These are phyloP conservation scores for Cicer pinnatifidum DNA, from an alignment of 306 rosid species.

Conservation along the genomic window DNA sequence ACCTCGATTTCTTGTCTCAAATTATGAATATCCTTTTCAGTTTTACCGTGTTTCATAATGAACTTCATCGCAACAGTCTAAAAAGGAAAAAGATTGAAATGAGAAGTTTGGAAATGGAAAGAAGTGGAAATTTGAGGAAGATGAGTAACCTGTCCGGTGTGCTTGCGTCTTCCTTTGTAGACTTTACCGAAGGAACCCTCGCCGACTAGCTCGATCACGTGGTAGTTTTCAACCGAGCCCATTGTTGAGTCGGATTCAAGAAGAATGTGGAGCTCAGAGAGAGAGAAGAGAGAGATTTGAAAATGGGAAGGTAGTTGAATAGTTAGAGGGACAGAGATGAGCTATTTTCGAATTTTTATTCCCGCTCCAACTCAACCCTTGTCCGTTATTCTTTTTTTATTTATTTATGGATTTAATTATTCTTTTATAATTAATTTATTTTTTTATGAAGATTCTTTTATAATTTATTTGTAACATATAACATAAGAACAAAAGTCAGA, in stretches of 20 bases:
- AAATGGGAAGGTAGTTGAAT: slow-evolving; percentile 2
- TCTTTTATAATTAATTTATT: no score
- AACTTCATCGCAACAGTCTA: slow-evolving; percentile 99
- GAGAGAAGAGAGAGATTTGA: slow-evolving; percentile 30
- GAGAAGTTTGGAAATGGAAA: background rate
- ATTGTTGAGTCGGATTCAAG: slow-evolving; percentile 45
- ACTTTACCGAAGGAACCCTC: slow-evolving; percentile 99
- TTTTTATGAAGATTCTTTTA: no score
- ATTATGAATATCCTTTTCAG: slow-evolving; percentile 89
- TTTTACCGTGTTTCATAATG: slow-evolving; percentile 95
- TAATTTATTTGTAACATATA: no score
- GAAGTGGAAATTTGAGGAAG: background rate
- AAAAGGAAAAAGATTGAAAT: background rate
- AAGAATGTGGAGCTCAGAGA: background rate
- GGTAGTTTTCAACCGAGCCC: slow-evolving; percentile 88
- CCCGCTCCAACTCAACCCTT: slow-evolving; percentile 43
- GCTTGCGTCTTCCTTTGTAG: slow-evolving; percentile 87
- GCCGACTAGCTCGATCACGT: slow-evolving; percentile 93
- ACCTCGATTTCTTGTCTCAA: slow-evolving; percentile 97
- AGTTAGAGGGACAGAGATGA: background rate
- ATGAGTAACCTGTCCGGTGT: slow-evolving; percentile 75
- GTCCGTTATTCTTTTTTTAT: background rate
- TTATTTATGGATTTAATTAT: background rate
- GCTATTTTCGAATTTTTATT: slow-evolving; percentile 45
- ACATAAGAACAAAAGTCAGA: no score